A percentile compares a stretch with the other conserved stretches of the same genome.
Evolutionary conservation across 805 yeast species (phyloP).

Genomic region (Candida ulmi): DNA sequence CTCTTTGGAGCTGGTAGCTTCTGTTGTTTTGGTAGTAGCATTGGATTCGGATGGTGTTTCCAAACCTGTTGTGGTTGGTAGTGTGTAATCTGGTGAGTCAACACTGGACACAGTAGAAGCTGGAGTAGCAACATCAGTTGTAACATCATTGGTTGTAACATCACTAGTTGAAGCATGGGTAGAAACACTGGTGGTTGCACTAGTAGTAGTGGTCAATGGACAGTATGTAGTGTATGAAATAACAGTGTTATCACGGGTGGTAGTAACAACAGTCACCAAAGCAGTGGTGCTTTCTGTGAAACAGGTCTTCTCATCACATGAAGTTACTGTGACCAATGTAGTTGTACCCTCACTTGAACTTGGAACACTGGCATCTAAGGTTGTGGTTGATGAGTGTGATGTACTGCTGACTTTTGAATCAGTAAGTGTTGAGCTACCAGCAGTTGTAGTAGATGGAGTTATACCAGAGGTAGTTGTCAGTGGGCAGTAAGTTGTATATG

Average conservation of each 20-base stretch:
- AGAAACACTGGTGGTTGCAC: neutral
- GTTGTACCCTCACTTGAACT: conserved; percentile 17
- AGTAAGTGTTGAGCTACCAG: conserved; percentile 1
- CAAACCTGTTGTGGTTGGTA: too few species aligned
- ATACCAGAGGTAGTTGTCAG: too few species aligned
- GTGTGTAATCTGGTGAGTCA: too few species aligned
- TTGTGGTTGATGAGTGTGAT: too few species aligned
- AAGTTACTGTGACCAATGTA: conserved; percentile 30
- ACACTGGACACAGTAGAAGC: too few species aligned
- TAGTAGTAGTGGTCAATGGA: conserved; percentile 9
- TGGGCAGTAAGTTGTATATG: conserved; percentile 39
- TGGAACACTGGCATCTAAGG: too few species aligned
- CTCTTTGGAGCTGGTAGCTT: too few species aligned
- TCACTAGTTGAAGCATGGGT: neutral
- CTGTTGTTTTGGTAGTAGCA: too few species aligned
- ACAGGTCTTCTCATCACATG: conserved; percentile 28
- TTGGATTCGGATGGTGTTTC: too few species aligned
- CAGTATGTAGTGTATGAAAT: conserved; percentile 38
- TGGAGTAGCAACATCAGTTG: neutral
- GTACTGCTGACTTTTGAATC: too few species aligned
- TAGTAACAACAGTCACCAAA: conserved; percentile 28
- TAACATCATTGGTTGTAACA: neutral
- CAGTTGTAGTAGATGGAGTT: conserved; percentile 7
- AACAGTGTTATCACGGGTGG: conserved; percentile 16
- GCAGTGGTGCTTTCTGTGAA: conserved; percentile 28